Percentiles rank a stretch among this genome's conserved stretches.
phyloP scores from a whole-genome alignment of 1,284 basidiomycete species.

The Cutaneotrichosporon mucoides region DNA sequence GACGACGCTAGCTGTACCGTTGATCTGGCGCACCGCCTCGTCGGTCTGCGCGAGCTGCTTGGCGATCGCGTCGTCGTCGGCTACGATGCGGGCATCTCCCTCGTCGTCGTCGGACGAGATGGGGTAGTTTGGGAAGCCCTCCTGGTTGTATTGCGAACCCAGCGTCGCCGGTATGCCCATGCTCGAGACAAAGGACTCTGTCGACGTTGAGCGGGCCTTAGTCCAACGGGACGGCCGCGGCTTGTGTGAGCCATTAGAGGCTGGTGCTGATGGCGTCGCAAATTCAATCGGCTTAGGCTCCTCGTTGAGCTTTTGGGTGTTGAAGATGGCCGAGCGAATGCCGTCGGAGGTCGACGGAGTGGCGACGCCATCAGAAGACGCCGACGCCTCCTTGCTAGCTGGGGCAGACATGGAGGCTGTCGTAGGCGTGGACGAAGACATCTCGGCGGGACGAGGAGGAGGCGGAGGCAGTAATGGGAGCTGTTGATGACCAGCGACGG shows the following conservation, averaged over 20 bases:
- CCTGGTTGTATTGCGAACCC: slow-evolving; percentile 42
- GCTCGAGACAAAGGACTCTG: slow-evolving; percentile 30
- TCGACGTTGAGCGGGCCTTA: slow-evolving; percentile 31
- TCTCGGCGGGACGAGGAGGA: background rate
- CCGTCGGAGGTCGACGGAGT: background rate
- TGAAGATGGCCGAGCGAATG: background rate
- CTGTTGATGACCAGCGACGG: background rate
- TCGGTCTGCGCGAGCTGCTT: slow-evolving; percentile 38
- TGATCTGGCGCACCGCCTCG: slow-evolving; percentile 41
- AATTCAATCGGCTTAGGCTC: background rate
- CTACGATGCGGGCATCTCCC: slow-evolving; percentile 19
- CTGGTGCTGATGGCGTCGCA: slow-evolving; percentile 2
- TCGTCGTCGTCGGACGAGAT: slow-evolving; percentile 16
- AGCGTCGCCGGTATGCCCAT: slow-evolving; percentile 25
- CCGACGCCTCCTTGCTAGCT: background rate
- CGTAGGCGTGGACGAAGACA: background rate
- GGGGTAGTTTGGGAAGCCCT: slow-evolving; percentile 36
- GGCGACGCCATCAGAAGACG: background rate
- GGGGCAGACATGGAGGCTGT: background rate
- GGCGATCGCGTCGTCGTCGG: slow-evolving; percentile 20
- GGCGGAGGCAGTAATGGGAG: background rate
- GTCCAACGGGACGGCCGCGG: slow-evolving; percentile 16
- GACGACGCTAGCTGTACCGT: slow-evolving; percentile 39
- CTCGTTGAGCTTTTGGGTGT: slow-evolving; percentile 4
- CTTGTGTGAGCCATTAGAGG: slow-evolving; percentile 8